Evolutionary conservation across 2,329 filamentous ascomycete genomes (phyloP).

Genomic region (Zalaria obscura): DNA sequence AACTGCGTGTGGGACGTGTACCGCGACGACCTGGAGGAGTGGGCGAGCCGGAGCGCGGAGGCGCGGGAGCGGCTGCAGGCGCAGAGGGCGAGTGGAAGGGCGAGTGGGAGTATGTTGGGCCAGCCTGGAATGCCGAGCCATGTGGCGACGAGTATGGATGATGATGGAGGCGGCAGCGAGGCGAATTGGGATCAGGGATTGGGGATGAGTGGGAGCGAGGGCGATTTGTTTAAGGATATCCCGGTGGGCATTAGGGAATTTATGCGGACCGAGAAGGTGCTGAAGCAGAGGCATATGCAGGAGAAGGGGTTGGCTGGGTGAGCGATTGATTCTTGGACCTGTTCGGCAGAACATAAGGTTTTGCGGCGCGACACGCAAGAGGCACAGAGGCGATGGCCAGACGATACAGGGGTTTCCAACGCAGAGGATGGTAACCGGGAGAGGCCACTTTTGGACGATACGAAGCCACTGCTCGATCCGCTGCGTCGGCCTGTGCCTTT

Average conservation of each 20-base stretch:
- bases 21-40: constrained; percentile 84
- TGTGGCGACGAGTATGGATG: constrained; percentile 53
- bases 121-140: constrained; percentile 29
- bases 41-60: constrained; percentile 51
- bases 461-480: too few relatives aligned
- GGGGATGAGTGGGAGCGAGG: constrained; percentile 18
- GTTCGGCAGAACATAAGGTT: too few relatives aligned
- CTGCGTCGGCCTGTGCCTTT: too few relatives aligned
- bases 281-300: constrained; percentile 59
- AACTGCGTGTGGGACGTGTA: constrained; percentile 94
- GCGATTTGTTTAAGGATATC: constrained; percentile 60
- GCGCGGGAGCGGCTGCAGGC: constrained; percentile 42
- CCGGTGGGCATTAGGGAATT: constrained; percentile 92
- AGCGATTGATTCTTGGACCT: too few relatives aligned
- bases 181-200: constrained; percentile 44
- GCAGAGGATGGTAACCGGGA: too few relatives aligned
- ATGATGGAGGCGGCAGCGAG: constrained; percentile 65
- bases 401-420: too few relatives aligned
- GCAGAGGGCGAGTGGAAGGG: constrained; percentile 12
- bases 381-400: too few relatives aligned
- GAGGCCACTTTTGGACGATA: too few relatives aligned
- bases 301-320: constrained; percentile 28
- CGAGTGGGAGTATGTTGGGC: constrained; percentile 20
- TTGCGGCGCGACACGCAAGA: too few relatives aligned
- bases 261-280: constrained; percentile 88